Base-by-base conservation (phyloP, 2,329 filamentous ascomycete species). In the Botrytis porri region DNA sequence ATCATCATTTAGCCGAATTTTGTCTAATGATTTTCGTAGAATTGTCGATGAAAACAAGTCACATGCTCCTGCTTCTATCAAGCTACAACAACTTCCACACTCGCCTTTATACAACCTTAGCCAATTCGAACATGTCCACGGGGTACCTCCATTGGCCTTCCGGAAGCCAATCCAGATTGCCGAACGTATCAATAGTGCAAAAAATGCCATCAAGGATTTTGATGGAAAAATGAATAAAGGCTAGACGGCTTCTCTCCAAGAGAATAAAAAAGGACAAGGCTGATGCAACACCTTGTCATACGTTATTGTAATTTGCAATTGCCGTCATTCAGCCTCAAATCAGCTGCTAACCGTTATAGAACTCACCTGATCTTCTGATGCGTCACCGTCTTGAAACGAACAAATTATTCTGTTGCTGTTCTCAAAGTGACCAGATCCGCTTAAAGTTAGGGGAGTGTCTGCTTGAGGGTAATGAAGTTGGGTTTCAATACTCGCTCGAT, bases 191-290 rank as follows among this genome's bases (percentile, higher is more conserved):
- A n/a, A 22, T 6, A 57, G 45, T 35, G 70, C 70, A 4, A 59
- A 39, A 48, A n/a, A 61, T 29, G 29, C 29, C 16, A 61, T 72
- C 12, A 51, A 48, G 25, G 63, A 69, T 18, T 72, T 72, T 45
- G 63, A 72, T n/a, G 51, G 16, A 51, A 60, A 61, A 32, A 72
- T 72, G 51, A 64, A 39, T 10, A 69, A 41, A 37, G 54, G 32
- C 14, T 72, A 61, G 45, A 51, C 32, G 12, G 22, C 9, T 41
- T 18, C 41, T 18, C 12, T 41, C 60, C 22, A 14, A 32, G 12
- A 41, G 65, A 41, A 9, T 22, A 12, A 41, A 39, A 37, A 45
- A 61, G 8, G 29, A 16, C 51, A 45, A 72, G 39, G 29, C 22
- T 48, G 51, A 39, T 35, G 18, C 32, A 70, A 20, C 10, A 70